Base-by-base conservation (phyloP, 2,329 filamentous ascomycete genomes). In the Hypoxylon sp. region DNA sequence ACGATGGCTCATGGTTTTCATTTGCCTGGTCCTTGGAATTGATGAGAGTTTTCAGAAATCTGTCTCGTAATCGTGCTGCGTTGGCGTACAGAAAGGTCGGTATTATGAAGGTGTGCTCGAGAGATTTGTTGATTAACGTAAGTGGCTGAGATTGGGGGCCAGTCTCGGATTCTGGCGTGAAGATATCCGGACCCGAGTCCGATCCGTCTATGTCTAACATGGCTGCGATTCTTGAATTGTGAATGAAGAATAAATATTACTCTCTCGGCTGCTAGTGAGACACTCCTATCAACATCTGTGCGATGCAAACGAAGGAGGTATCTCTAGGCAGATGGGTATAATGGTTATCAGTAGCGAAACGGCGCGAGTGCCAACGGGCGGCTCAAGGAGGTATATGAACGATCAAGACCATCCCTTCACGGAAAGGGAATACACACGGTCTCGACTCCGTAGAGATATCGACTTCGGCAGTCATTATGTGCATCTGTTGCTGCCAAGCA, bases 151-250 rank as follows among this genome's bases (percentile, higher is more conserved):
- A 58, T 31, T 58, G 61, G 47, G 55, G 55, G 15, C 58, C 52
- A 4, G 48, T 55, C 49, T 64, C 61, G 31, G 58, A 38, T n/a
- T 64, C 61, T 43, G 61, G 61, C 1, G 61, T 64, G 17, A 52
- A 31, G 18, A 64, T 64, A 15, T 62, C 61, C 8, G 61, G 58
- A 62, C 61, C 52, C n/a, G 61, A 59, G 52, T 64, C 61, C 48
- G 58, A 64, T 29, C 58, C 61, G 38, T 62, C 58, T 42, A 64
- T 13, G 49, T 64, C 61, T 52, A 62, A 50, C 61, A 62, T 64
- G 37, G 18, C 15, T 31, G 38, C 18, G 11, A 17, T n/a, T n/a
- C 31, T 33, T 15, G 13, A 45, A 45, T 45, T 7, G 27, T 9
- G 18, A 8, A 35, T 26, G n/a, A 37, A 21, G 20, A 13, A 11